Percentiles rank a stretch among this genome's conserved stretches.
phyloP scores from a whole-genome alignment of 176 grass and related monocot species.

The Lolium perenne region DNA sequence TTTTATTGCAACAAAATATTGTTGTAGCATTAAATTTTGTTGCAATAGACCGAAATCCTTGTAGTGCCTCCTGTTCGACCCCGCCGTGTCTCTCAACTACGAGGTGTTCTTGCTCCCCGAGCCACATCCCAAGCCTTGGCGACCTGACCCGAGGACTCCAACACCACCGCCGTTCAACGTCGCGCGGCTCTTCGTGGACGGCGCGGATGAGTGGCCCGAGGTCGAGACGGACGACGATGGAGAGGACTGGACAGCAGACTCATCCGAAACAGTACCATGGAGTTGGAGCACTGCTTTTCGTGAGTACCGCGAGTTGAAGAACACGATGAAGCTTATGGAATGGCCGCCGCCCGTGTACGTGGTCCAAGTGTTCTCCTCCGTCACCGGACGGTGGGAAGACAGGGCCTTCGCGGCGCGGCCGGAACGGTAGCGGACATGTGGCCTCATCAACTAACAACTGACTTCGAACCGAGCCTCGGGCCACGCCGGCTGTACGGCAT shows the following conservation, averaged over 20 bases:
- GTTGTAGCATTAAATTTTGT: too few relatives aligned
- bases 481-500: not conserved
- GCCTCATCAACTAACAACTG: not conserved
- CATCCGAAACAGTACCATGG: not conserved
- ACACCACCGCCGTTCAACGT: not conserved
- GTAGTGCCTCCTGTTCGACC: not conserved
- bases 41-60: too few relatives aligned
- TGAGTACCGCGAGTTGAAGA: not conserved
- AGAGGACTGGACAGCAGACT: not conserved
- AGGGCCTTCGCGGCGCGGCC: not conserved
- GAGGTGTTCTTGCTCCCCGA: not conserved
- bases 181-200: not conserved
- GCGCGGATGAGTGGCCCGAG: not conserved
- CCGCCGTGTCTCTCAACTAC: not conserved
- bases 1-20: too few relatives aligned
- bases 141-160: rapidly evolving
- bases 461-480: not conserved
- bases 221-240: not conserved
- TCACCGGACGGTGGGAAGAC: slow-evolving; percentile 6
- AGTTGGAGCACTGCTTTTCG: not conserved
- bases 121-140: not conserved
- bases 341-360: not conserved
- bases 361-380: not conserved
- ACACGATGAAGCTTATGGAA: not conserved
- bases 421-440: not conserved